Base-by-base conservation (phyloP, 805 yeast species). In the Myxozyma kluyveri region DNA sequence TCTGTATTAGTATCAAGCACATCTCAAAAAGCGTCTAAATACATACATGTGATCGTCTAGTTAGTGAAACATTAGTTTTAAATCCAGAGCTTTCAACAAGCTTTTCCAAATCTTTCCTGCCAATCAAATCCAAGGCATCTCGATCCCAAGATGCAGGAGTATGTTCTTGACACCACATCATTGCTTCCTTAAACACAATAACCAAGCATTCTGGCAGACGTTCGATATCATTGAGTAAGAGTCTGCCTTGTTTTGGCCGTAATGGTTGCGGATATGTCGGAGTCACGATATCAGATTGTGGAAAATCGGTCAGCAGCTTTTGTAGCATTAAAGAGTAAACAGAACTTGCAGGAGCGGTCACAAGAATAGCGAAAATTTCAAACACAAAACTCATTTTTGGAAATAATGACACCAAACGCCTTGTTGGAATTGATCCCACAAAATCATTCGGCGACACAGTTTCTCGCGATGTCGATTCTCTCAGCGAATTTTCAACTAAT, bases 161-260 rank as follows among this genome's bases (percentile, higher is more conserved):
- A 23, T 68, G 72, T 48, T 74, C 78, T 67, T 78, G 87, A 62
- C 82, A 76, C 45, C 65, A 63, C 61, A 50, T 37, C 5, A 56
- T 44, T 3, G 63, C 64, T 45, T 69, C 88, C 56, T 79, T 79
- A 43, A 90, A 67, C 0, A 95, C 88, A 3, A 85, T 67, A 29
- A 77, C 68, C 1, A 89, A 72, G 0, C 96, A 96, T 2, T 81
- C 68, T 0, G 96, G 96, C 60, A 76, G 85, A 0, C 88, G 75
- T 3, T 76, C 77, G 54, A 77, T 76, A 31, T 80, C 83, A 7
- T 77, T 77, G 76, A 88, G 76, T 62, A 83, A 68, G 9, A 32
- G 10, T 24, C 42, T 44, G 5, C 59, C 52, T 14, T 31, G 44
- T 10, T 5, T 33, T 12, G 45, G 23, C 6, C 38, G 6, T 9